Conservation (phyloP, 2,329 filamentous ascomycete genomes). For the Aotearoamyces nothofagi region DNA sequence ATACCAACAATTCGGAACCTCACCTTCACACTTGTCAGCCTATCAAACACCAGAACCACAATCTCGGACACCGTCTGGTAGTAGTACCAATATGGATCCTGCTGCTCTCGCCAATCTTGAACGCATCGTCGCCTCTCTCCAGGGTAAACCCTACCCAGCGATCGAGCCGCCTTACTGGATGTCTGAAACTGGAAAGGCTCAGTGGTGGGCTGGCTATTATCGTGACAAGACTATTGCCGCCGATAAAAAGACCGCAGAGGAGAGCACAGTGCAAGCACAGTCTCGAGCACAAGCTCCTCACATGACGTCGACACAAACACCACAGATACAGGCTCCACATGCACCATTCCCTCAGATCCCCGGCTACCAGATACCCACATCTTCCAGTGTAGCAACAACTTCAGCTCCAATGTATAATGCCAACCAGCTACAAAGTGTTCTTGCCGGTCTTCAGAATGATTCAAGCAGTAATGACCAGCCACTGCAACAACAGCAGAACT, state of each 20-base stretch:
- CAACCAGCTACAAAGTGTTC: slow-evolving; percentile 11
- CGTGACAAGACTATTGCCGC: slow-evolving; percentile 23
- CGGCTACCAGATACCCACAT: slow-evolving; percentile 7
- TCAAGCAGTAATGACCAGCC: slow-evolving; percentile 3
- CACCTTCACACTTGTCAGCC: not conserved
- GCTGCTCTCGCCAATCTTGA: slow-evolving; percentile 10
- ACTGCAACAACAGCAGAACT: slow-evolving; percentile 9
- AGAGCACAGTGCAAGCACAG: no score
- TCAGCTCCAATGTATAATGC: not conserved
- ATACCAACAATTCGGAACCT: not conserved
- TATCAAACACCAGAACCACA: not conserved
- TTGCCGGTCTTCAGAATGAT: slow-evolving; percentile 7
- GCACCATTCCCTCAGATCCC: slow-evolving; percentile 4
- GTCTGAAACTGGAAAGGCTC: slow-evolving; percentile 26
- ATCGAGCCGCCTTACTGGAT: slow-evolving; percentile 37
- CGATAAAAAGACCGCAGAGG: slow-evolving; percentile 20
- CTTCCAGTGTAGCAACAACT: slow-evolving; percentile 12
- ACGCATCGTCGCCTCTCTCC: slow-evolving; percentile 21
- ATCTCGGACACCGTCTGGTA: not conserved
- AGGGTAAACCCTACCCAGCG: slow-evolving; percentile 31
- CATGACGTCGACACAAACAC: slow-evolving; percentile 16
- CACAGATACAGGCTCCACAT: no score
- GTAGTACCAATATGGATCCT: slow-evolving; percentile 9
- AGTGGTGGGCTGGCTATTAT: slow-evolving; percentile 36
- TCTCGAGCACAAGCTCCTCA: slow-evolving; percentile 11